Conservation (phyloP, 352 stramenopile genomes). For the Phytophthora aleatoria region DNA sequence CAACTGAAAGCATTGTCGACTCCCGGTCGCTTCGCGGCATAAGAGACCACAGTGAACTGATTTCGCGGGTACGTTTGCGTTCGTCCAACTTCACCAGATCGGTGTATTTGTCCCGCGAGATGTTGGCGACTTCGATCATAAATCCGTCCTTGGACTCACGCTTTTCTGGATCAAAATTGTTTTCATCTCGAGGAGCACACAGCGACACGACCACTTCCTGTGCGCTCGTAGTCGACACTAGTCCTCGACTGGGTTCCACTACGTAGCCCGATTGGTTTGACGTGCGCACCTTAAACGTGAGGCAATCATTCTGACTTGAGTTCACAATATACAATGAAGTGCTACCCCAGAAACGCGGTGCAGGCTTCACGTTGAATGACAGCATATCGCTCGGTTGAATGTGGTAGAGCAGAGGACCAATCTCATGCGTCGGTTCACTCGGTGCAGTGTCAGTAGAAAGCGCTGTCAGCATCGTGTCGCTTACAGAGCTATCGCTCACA, state of each 20-base stretch:
- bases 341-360: conserved; percentile 36
- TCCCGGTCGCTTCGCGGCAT: conserved; percentile 30
- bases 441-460: conserved; percentile 21
- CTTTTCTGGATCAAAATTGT: conserved; percentile 42
- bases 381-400: conserved; percentile 53
- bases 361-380: conserved; percentile 45
- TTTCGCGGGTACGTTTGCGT: conserved; percentile 35
- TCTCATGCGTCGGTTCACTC: conserved; percentile 10
- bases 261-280: conserved; percentile 80
- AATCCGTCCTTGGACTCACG: conserved; percentile 74
- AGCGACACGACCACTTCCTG: conserved; percentile 68
- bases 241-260: conserved; percentile 68
- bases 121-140: conserved; percentile 67
- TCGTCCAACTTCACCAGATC: conserved; percentile 50
- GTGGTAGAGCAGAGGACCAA: conserved; percentile 38
- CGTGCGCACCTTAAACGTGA: conserved; percentile 82
- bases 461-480: conserved; percentile 35
- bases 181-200: conserved; percentile 40
- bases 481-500: conserved; percentile 28
- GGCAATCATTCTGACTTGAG: conserved; percentile 46
- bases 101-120: conserved; percentile 44
- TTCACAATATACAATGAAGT: conserved; percentile 73
- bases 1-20: conserved; percentile 47
- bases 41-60: conserved; percentile 54
- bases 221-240: conserved; percentile 63